Conservation (phyloP, 106 monocot genomes). For the Acorus gramineus region DNA sequence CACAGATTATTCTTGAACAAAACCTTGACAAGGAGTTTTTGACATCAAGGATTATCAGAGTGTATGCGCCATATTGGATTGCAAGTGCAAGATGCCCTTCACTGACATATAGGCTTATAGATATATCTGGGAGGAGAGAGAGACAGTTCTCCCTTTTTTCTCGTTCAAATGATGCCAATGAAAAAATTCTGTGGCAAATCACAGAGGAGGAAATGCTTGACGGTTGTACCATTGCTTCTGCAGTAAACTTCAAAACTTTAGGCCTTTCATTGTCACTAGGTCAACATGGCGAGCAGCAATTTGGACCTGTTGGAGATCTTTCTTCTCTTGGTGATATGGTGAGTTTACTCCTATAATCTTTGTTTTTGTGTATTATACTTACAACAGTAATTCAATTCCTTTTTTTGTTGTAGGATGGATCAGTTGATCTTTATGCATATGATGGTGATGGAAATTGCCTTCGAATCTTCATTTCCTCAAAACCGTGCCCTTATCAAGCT, state of each 20-base stretch:
- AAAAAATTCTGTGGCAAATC: constrained; percentile 53
- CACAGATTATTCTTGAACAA: constrained; percentile 74
- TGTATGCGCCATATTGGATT: constrained; percentile 94
- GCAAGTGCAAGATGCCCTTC: constrained; percentile 78
- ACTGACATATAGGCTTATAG: constrained; percentile 39
- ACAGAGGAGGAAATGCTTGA: constrained; percentile 65
- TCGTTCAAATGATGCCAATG: constrained; percentile 18
- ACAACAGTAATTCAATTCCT: not conserved
- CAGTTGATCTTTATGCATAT: constrained; percentile 76
- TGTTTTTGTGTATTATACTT: not conserved
- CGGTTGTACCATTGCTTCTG: constrained; percentile 79
- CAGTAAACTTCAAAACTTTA: constrained; percentile 61
- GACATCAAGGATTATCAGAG: constrained; percentile 42
- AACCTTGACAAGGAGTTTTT: constrained; percentile 44
- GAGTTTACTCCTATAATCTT: constrained; percentile 5
- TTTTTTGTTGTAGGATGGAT: constrained; percentile 67
- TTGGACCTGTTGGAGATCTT: constrained; percentile 63
- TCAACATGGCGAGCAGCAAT: constrained; percentile 30
- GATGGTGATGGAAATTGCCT: constrained; percentile 66
- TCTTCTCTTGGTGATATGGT: constrained; percentile 87
- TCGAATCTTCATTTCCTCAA: constrained; percentile 67
- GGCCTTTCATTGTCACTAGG: constrained; percentile 59
- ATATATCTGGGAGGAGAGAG: constrained; percentile 43
- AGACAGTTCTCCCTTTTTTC: constrained; percentile 21
- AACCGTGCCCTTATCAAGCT: constrained; percentile 76